Evolutionary conservation across 495 filamentous ascomycete species (phyloP), one percentile per base, ranked within the genome.

Genomic region (Penicillium pulvis): DNA sequence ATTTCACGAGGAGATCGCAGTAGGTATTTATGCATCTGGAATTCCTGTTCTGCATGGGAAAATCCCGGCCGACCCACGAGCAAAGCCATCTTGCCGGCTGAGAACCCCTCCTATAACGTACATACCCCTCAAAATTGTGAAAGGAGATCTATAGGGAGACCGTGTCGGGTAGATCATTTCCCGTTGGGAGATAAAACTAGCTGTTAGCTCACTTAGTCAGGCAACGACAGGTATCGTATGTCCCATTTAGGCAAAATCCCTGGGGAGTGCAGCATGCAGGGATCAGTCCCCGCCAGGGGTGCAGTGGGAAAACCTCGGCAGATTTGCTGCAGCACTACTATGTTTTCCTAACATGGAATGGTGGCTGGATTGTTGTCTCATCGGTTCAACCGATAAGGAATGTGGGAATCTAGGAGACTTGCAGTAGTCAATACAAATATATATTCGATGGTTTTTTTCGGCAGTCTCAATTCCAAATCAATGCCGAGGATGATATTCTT

Each of bases 191-290:
- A 14, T 16, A 6, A 49, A 49, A 49, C 19, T 9, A 49, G 4
- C 46, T 10, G 46, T 10, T 49, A 24, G 24, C 23, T 49, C 16
- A 14, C 12, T 6, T 30, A 6, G 16, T 4, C 2, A n/a, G 24
- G 26, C 26, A 51, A 60, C 42, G 51, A 9, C 28, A 33, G 11
- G 6, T 16, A 49, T 49, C 26, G 14, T 8, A 16, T 28, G 6
- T 56, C 65, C 57, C 11, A 4, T 58, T 60, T 42, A 33, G 65
- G 62, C 24, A 68, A 65, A 65, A 55, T 51, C 48, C 65, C 65
- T 56, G 65, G 51, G 65, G 62, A 58, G 65, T 56, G 62, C 51
- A 55, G 48, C 30, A 17, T 53, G 26, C 33, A 41, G 16, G 30
- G 43, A 12, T 2, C 4, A 12, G 9, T 50, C 14, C 43, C 56